phyloP scores from a whole-genome alignment of 2,329 filamentous ascomycete species.

The Magnaporthiopsis rhizophila region DNA sequence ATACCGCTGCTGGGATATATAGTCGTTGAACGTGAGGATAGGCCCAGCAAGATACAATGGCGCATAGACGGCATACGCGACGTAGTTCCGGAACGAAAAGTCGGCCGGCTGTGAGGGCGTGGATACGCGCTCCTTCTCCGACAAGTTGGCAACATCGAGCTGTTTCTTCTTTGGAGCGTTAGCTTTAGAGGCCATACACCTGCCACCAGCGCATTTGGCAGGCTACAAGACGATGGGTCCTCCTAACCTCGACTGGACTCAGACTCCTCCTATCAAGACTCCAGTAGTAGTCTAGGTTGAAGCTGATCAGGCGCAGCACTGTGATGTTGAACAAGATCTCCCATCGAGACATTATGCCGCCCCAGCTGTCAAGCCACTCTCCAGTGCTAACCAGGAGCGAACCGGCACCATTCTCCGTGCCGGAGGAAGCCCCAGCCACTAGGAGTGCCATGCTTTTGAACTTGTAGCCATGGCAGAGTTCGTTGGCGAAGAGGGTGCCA shows the following conservation, averaged over 20 bases:
- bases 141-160: conserved; percentile 77
- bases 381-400: conserved; percentile 18
- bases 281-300: conserved; percentile 97
- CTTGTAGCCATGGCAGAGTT: conserved; percentile 70
- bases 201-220: no score
- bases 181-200: conserved; percentile 30
- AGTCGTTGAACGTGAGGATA: conserved; percentile 97
- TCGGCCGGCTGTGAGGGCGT: conserved; percentile 64
- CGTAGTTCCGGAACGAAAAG: conserved; percentile 76
- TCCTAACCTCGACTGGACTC: conserved; percentile 70
- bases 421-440: conserved; percentile 21
- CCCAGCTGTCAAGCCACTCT: conserved; percentile 65
- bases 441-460: conserved; percentile 54
- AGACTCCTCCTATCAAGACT: conserved; percentile 56
- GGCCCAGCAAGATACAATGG: conserved; percentile 89
- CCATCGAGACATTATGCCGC: conserved; percentile 84
- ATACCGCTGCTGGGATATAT: conserved; percentile 78
- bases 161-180: conserved; percentile 90
- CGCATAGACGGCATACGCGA: conserved; percentile 85
- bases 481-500: conserved; percentile 78
- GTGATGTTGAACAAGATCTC: conserved; percentile 98
- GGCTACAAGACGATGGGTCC: no score
- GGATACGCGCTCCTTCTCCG: conserved; percentile 77
- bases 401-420: neutral
- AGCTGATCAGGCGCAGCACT: conserved; percentile 84